A percentile compares a stretch with the other conserved stretches of the same genome.
Conservation (phyloP, 192 early-diverging fungal species). For the Lobosporangium transversale region DNA sequence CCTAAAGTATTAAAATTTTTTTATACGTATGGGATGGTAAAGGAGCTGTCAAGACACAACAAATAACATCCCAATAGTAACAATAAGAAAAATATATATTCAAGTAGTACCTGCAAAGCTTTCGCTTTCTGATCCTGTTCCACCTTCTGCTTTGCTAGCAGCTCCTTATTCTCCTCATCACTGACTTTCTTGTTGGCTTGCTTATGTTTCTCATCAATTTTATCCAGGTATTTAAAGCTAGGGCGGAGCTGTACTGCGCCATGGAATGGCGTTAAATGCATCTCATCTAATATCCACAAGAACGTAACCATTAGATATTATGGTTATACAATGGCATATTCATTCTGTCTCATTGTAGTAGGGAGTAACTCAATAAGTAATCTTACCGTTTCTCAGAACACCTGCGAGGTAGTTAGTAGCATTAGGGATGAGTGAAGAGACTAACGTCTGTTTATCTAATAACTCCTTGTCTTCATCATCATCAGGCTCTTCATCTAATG, state of each 20-base stretch:
- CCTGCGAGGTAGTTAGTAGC: slow-evolving; percentile 88
- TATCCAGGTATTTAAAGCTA: slow-evolving; percentile 89
- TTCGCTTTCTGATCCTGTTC: slow-evolving; percentile 53
- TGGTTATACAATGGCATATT: no score
- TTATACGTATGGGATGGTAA: slow-evolving; percentile 1
- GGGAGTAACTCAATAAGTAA: neutral
- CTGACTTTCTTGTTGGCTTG: slow-evolving; percentile 72
- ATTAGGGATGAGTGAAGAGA: slow-evolving; percentile 79
- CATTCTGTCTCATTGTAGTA: neutral
- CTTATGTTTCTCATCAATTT: slow-evolving; percentile 85
- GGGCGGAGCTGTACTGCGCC: slow-evolving; percentile 87
- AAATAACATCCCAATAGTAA: neutral
- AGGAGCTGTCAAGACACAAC: neutral
- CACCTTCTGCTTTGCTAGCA: slow-evolving; percentile 46
- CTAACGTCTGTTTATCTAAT: slow-evolving; percentile 84
- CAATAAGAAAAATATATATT: neutral
- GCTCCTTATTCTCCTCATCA: slow-evolving; percentile 75
- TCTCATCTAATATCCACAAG: slow-evolving; percentile 63
- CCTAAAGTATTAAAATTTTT: no score
- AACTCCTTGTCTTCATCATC: slow-evolving; percentile 60
- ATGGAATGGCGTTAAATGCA: slow-evolving; percentile 86
- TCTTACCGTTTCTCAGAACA: slow-evolving; percentile 73
- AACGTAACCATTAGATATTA: neutral
- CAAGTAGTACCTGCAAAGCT: slow-evolving; percentile 58
- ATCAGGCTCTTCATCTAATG: slow-evolving; percentile 59